A percentile compares a stretch with the other conserved stretches of the same genome.
phyloP scores from a whole-genome alignment of 2,329 filamentous ascomycete genomes.

The Talaromyces sp. region DNA sequence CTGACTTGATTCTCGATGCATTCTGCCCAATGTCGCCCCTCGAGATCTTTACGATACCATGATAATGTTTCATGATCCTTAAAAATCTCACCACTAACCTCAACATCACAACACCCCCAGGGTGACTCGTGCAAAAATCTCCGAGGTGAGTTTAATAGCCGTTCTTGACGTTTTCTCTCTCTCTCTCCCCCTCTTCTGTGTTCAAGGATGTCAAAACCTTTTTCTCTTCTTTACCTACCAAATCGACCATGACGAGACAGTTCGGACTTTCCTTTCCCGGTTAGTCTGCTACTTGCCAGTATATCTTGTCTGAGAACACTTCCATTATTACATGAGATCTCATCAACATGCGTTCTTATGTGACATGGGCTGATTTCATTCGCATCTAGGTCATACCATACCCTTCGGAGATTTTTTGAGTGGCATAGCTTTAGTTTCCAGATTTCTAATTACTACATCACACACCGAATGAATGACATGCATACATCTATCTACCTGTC shows the following conservation, averaged over 20 bases:
- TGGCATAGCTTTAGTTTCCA: neutral
- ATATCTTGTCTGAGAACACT: conserved; percentile 63
- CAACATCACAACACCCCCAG: conserved; percentile 15
- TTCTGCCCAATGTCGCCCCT: too few relatives aligned
- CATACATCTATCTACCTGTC: too few relatives aligned
- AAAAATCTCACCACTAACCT: conserved; percentile 19
- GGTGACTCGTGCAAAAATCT: neutral
- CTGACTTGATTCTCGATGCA: too few relatives aligned
- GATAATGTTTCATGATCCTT: conserved; percentile 13
- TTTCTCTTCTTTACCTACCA: conserved; percentile 66
- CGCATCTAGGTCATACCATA: conserved; percentile 1
- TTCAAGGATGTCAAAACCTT: conserved; percentile 62
- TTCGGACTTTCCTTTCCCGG: conserved; percentile 64
- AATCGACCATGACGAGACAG: conserved; percentile 69
- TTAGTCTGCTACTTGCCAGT: conserved; percentile 73
- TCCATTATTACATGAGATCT: conserved; percentile 8
- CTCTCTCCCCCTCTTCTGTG: conserved; percentile 22
- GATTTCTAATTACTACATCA: too few relatives aligned
- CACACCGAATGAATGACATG: too few relatives aligned
- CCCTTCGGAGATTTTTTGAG: neutral
- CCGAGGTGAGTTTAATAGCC: conserved; percentile 27
- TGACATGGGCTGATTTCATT: conserved; percentile 14
- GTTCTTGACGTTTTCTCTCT: neutral
- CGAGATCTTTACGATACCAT: neutral
- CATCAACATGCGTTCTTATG: conserved; percentile 6